These are phyloP conservation scores for Kazachstania taianensis DNA, from an alignment of 805 yeast genomes.

Conservation along the genomic window DNA sequence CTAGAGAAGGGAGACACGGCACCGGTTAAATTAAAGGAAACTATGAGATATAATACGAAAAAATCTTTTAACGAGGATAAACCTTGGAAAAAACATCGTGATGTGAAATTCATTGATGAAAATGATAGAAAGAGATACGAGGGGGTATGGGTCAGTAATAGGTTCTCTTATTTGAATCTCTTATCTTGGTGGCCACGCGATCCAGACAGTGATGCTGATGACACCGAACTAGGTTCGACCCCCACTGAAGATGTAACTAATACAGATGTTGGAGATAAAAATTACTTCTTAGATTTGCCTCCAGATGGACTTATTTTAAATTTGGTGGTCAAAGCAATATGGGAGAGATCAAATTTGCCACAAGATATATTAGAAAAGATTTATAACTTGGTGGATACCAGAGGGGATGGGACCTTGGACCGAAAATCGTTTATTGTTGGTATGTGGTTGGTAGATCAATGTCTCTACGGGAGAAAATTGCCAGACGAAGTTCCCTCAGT, in stretches of 20 bases:
- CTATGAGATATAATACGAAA: constrained; percentile 18
- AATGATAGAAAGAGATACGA: constrained; percentile 82
- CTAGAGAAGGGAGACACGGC: neutral
- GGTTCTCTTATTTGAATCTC: constrained; percentile 47
- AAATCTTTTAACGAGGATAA: constrained; percentile 65
- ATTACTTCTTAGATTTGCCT: constrained; percentile 10
- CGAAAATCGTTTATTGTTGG: constrained; percentile 87
- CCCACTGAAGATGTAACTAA: neutral
- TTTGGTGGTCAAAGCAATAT: constrained; percentile 60
- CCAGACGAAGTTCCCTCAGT: constrained; percentile 58
- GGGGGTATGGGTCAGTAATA: constrained; percentile 88
- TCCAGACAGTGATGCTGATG: neutral
- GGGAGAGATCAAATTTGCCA: constrained; percentile 71
- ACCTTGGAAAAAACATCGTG: constrained; percentile 87
- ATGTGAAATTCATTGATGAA: constrained; percentile 40
- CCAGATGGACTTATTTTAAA: constrained; percentile 30
- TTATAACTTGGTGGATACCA: constrained; percentile 61
- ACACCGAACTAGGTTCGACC: neutral
- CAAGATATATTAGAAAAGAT: constrained; percentile 47
- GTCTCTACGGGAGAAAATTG: constrained; percentile 83
- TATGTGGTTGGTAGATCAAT: constrained; percentile 95
- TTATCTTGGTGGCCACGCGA: constrained; percentile 26
- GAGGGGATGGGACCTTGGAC: constrained; percentile 64
- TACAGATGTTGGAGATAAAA: neutral
- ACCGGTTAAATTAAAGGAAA: constrained; percentile 18